phyloP scores from a whole-genome alignment of 164 flowering plant genomes.

The Vitis vinifera region ASM3070453v1 NC_081823.1:9536501-9537000 shows the following conservation, averaged over 20 bases:
- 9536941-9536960: slow-evolving; percentile 94
- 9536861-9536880: slow-evolving; percentile 31
- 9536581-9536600: slow-evolving; percentile 72
- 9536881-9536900: slow-evolving; percentile 71
- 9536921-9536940: slow-evolving; percentile 99
- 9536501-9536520: slow-evolving; percentile 41
- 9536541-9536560: slow-evolving; percentile 46
- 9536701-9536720: slow-evolving; percentile 36
- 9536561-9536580: slow-evolving; percentile 53
- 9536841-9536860: slow-evolving; percentile 25
- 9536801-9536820: slow-evolving; percentile 56
- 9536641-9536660: slow-evolving; percentile 48
- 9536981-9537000: slow-evolving; percentile 94
- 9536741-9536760: slow-evolving; percentile 33
- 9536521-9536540: slow-evolving; percentile 55
- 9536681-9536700: slow-evolving; percentile 37
- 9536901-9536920: slow-evolving; percentile 91
- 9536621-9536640: slow-evolving; percentile 59
- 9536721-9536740: slow-evolving; percentile 49
- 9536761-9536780: slow-evolving; percentile 72
- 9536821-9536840: slow-evolving; percentile 32
- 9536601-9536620: slow-evolving; percentile 88
- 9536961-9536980: slow-evolving; percentile 94
- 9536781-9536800: slow-evolving; percentile 74
- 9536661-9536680: slow-evolving; percentile 43